Evolutionary conservation across 2,329 filamentous ascomycete species (phyloP), one percentile per base, ranked within the genome.

Genomic region (Colletotrichum simmondsii): DNA sequence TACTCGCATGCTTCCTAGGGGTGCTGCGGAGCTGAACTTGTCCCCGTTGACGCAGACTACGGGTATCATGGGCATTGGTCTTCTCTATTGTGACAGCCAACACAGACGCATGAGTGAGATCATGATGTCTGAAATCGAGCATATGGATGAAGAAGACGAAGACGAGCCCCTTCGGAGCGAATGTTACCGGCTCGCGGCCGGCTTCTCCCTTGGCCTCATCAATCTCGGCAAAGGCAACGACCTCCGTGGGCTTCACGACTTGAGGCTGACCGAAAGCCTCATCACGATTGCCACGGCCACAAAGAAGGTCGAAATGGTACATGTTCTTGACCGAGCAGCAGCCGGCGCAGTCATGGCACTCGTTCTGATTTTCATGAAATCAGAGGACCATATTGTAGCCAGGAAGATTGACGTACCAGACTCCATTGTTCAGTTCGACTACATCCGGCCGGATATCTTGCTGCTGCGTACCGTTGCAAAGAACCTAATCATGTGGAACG

Each of bases 91-190:
- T 83, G 93, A 95, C 80, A 98, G 95, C 32, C 96, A 98, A 78
- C 97, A 99, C 83, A 93, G 97, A 35, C 92, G 97, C 49, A 99
- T 99, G 97, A 98, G 95, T 79, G 97, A 99, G 81, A 95, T 98
- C 22, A 98, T 99, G 95, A 90, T 99, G 63, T 98, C 96, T 0
- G 97, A 99, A 81, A 97, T 99, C 73, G 95, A 98, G 80, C 93
- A 95, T 75, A 89, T 95, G 64, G 95, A 97, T 57, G 85, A 87
- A 30, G 89, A 94, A 49, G 93, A 96, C 65, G 95, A 98, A 72
- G 93, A 95, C 70, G 94, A 98, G 77, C 92, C 92, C 26, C 84
- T 98, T 61, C 92, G 96, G 28, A 96, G 97, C 79, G 97, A 99
- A 84, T 95, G 95, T n/a, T 99, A 99, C 81, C 92, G 97, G 53